Evolutionary conservation across 1,284 basidiomycete genomes (phyloP).

Genomic region (Pseudozyma flocculosa): DNA sequence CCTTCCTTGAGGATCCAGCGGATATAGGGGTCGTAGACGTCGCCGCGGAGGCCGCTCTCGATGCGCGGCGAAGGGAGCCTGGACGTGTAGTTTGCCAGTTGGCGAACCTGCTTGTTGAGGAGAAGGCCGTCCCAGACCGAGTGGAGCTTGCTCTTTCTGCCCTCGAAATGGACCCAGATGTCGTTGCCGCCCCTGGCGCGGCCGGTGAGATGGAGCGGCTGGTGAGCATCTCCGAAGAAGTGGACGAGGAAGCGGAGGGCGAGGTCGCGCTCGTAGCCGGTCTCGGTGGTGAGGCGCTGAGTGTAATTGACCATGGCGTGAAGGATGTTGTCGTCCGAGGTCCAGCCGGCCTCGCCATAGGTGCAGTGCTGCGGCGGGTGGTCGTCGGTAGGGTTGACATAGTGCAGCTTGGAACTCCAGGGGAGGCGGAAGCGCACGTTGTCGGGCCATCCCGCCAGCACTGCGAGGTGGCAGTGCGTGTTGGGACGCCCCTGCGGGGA

Average conservation of each 20-base stretch:
- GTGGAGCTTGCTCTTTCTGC: slow-evolving; percentile 66
- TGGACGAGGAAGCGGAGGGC: slow-evolving; percentile 87
- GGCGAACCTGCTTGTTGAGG: slow-evolving; percentile 76
- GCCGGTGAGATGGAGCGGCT: slow-evolving; percentile 84
- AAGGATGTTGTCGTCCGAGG: slow-evolving; percentile 47
- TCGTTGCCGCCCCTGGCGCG: slow-evolving; percentile 81
- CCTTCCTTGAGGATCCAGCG: slow-evolving; percentile 84
- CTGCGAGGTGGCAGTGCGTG: slow-evolving; percentile 58
- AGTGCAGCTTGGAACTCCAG: slow-evolving; percentile 67
- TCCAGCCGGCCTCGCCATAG: slow-evolving; percentile 79
- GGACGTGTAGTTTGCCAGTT: slow-evolving; percentile 71
- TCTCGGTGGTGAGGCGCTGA: slow-evolving; percentile 21
- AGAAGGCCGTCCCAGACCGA: slow-evolving; percentile 81
- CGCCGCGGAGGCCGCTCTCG: slow-evolving; percentile 72
- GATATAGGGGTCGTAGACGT: slow-evolving; percentile 84
- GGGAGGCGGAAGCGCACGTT: slow-evolving; percentile 49
- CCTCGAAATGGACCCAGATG: slow-evolving; percentile 57
- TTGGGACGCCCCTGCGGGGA: slow-evolving; percentile 2
- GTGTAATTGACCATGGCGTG: slow-evolving; percentile 49
- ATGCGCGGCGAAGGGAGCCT: slow-evolving; percentile 68
- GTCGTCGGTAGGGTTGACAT: slow-evolving; percentile 73
- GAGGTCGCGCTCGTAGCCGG: slow-evolving; percentile 59
- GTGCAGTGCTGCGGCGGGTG: slow-evolving; percentile 72
- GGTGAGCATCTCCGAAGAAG: slow-evolving; percentile 85
- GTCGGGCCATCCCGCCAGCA: slow-evolving; percentile 79